These are phyloP conservation scores for Debaryomyces sp. DNA, from an alignment of 1,139 yeast species.

Conservation along the genomic window DNA sequence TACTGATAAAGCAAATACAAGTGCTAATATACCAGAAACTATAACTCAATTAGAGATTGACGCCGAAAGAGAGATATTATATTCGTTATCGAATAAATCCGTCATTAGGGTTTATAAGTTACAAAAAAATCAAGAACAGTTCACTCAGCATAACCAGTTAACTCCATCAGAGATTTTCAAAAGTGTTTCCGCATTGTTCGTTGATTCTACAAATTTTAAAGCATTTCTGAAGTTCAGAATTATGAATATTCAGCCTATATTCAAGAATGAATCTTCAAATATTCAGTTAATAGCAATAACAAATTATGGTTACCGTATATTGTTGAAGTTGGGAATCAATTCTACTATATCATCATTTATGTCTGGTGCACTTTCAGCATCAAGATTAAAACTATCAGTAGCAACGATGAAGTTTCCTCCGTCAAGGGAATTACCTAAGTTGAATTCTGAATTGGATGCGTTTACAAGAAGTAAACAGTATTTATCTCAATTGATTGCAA, in stretches of 20 bases:
- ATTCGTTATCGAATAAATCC: constrained; percentile 82
- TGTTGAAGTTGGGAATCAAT: constrained; percentile 51
- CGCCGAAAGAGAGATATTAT: constrained; percentile 72
- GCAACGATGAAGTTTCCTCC: constrained; percentile 75
- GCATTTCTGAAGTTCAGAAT: constrained; percentile 55
- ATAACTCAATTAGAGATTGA: constrained; percentile 72
- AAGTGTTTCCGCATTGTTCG: constrained; percentile 59
- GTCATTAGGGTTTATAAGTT: constrained; percentile 79
- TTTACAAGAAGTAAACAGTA: constrained; percentile 49
- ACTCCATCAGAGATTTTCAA: constrained; percentile 54
- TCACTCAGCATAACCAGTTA: constrained; percentile 40
- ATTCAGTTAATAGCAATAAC: constrained; percentile 86
- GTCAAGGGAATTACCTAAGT: constrained; percentile 60
- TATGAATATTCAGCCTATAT: constrained; percentile 63
- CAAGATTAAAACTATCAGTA: constrained; percentile 42
- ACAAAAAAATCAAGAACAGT: constrained; percentile 38
- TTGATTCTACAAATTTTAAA: constrained; percentile 44
- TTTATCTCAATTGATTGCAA: constrained; percentile 42
- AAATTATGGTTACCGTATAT: constrained; percentile 79
- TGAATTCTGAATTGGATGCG: constrained; percentile 51
- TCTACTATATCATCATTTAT: constrained; percentile 33
- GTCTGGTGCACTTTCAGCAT: constrained; percentile 24
- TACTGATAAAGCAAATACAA: constrained; percentile 13
- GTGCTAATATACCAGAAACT: constrained; percentile 49
- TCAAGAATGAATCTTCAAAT: constrained; percentile 65